These are phyloP conservation scores for Suillus clintonianus DNA, from an alignment of 768 basidiomycete species.

Conservation along the genomic window DNA sequence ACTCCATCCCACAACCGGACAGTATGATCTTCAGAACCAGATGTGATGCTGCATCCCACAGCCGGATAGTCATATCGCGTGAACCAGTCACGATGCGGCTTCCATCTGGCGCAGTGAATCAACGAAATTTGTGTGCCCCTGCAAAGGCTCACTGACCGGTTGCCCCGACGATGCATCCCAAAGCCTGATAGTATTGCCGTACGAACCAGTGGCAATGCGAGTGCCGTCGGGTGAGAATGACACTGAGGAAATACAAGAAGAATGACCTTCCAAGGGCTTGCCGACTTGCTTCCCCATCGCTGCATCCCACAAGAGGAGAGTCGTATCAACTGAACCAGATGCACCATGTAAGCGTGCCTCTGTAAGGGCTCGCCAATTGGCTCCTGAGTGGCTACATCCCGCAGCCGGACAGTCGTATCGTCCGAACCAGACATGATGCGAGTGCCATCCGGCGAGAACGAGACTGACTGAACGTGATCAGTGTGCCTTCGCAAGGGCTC, in stretches of 20 bases:
- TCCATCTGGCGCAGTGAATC: too few species aligned
- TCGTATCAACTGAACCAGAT: constrained; percentile 15
- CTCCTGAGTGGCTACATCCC: constrained; percentile 1
- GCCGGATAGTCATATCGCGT: too few species aligned
- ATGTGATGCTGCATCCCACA: too few species aligned
- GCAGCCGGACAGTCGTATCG: constrained; percentile 1
- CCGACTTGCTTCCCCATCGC: background rate
- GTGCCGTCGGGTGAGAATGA: background rate
- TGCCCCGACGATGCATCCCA: background rate
- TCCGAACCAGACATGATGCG: constrained; percentile 8
- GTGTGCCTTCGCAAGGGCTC: constrained; percentile 3
- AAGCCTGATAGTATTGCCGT: background rate
- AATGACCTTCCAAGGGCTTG: background rate
- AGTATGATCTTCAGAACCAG: too few species aligned
- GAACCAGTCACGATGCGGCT: too few species aligned
- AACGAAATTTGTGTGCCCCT: too few species aligned
- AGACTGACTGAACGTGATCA: background rate
- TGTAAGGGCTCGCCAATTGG: background rate
- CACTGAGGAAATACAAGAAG: fast-evolving
- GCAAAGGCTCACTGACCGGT: background rate
- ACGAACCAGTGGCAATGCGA: background rate
- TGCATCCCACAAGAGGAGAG: constrained; percentile 16
- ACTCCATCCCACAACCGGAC: background rate
- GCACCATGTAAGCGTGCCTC: constrained; percentile 15
- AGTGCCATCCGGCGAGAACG: constrained; percentile 13